Evolutionary conservation across 306 rosid genomes (phyloP), one percentile per base, ranked within the genome.

Genomic region (Astragalus glycyphyllos): DNA sequence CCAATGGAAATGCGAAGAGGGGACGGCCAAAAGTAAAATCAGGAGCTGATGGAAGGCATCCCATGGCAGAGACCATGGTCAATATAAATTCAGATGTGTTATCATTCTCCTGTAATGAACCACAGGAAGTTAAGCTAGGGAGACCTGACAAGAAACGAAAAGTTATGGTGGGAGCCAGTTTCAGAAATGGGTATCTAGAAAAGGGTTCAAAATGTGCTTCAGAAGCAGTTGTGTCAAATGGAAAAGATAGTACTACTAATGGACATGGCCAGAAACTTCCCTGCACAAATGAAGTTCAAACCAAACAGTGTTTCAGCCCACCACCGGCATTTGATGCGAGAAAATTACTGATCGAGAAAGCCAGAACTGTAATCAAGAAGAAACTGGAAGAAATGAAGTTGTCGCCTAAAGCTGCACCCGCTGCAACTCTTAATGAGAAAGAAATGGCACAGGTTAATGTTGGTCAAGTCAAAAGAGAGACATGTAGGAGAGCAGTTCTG

Each of bases 261-360:
- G 92, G 77, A 58, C 77, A 49, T 42, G 89, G 79, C 71, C 88
- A 76, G 68, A 86, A 79, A 76, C 69, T 51, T 77, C 70, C 82
- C 23, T 5, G 77, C 17, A 15, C 82, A 9, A 66, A 34, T 62
- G 98, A 90, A 77, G 80, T 79, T 77, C 90, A 69, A 45, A 65
- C 63, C 38, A 89, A 83, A 78, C 97, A 86, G 56, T 74, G 40
- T 76, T 77, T 88, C 35, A 20, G 75, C 72, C 87, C 96, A 60
- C 87, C 96, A 60, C 99, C 97, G 0, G 84, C 89, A 61, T 87
- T 89, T 69, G 96, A 95, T 72, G 86, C 86, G 9, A 87, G 96
- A 74, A 91, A 87, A 77, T 58, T 95, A 82, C 77, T 89, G 87
- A 86, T 91, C 40, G 92, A 89, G 77, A 91, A 84, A 78, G 99